Conservation (phyloP, 2,329 filamentous ascomycete genomes). For the Cytospora mali region DNA sequence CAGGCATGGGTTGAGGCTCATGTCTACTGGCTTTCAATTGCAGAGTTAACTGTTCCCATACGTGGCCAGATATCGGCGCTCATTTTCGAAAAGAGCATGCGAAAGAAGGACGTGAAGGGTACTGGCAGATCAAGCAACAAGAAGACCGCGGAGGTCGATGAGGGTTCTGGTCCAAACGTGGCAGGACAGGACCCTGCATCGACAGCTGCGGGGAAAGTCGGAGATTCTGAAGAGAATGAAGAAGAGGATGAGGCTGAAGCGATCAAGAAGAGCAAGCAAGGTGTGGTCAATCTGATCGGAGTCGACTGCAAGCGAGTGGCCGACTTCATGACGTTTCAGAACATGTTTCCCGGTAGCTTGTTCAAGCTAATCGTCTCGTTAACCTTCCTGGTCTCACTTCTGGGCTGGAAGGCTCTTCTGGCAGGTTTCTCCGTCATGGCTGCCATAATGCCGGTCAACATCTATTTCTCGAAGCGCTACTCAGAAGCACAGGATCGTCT, state of each 20-base stretch:
- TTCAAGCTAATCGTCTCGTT: conserved; percentile 69
- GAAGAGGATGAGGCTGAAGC: conserved; percentile 53
- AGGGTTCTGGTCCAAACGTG: conserved; percentile 36
- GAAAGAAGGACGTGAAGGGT: conserved; percentile 75
- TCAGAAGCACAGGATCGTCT: conserved; percentile 65
- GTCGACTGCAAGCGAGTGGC: conserved; percentile 72
- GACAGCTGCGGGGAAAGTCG: conserved; percentile 37
- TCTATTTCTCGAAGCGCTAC: conserved; percentile 67
- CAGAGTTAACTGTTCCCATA: conserved; percentile 65
- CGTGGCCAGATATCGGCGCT: conserved; percentile 71
- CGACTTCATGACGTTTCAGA: conserved; percentile 68
- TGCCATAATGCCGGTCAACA: conserved; percentile 68
- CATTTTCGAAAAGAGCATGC: conserved; percentile 76
- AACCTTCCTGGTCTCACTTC: conserved; percentile 65
- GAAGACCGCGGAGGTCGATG: conserved; percentile 36
- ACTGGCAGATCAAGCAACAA: conserved; percentile 51
- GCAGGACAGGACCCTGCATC: conserved; percentile 35
- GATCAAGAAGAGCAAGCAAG: conserved; percentile 61
- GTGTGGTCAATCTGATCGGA: conserved; percentile 77
- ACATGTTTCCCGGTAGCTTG: conserved; percentile 63
- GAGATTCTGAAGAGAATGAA: conserved; percentile 40
- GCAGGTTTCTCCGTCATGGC: conserved; percentile 67
- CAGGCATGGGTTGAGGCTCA: conserved; percentile 65
- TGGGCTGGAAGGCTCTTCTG: conserved; percentile 71
- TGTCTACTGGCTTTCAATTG: conserved; percentile 68